Evolutionary conservation across 805 yeast genomes (phyloP).

Genomic region (Barnettozyma wickerhamii): DNA sequence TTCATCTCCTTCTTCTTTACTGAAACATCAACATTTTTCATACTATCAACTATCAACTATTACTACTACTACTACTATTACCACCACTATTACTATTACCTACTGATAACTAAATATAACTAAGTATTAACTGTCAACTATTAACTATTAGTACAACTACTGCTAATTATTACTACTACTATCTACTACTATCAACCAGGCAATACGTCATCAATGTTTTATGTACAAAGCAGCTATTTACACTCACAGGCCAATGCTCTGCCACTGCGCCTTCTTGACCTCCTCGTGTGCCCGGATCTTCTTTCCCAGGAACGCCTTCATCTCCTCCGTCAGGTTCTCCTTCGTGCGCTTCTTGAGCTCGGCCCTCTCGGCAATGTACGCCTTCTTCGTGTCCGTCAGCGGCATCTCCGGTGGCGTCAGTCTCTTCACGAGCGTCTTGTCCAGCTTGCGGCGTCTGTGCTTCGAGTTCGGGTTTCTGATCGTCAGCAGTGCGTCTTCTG

Average conservation of each 20-base stretch:
- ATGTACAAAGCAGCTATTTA: constrained; percentile 10
- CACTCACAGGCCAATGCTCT: constrained; percentile 18
- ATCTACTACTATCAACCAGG: no score
- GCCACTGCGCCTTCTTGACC: constrained; percentile 14
- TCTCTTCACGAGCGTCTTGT: constrained; percentile 57
- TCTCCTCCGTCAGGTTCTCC: constrained; percentile 42
- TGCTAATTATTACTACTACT: no score
- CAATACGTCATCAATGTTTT: no score
- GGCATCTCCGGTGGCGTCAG: constrained; percentile 77
- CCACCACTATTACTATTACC: no score
- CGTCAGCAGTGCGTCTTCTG: constrained; percentile 57
- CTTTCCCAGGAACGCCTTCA: constrained; percentile 50
- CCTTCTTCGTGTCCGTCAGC: constrained; percentile 54
- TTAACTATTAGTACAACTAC: no score
- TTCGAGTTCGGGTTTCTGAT: constrained; percentile 76
- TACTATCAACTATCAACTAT: no score
- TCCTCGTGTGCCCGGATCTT: constrained; percentile 31
- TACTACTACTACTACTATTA: no score
- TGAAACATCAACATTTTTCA: no score
- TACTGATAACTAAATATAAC: no score
- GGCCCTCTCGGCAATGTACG: constrained; percentile 51
- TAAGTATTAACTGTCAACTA: no score
- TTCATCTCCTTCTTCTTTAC: no score
- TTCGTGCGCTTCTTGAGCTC: constrained; percentile 37
- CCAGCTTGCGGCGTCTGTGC: constrained; percentile 57